Evolutionary conservation across 345 rosid species (phyloP).

Genomic region (Hibiscus tridactylites): DNA sequence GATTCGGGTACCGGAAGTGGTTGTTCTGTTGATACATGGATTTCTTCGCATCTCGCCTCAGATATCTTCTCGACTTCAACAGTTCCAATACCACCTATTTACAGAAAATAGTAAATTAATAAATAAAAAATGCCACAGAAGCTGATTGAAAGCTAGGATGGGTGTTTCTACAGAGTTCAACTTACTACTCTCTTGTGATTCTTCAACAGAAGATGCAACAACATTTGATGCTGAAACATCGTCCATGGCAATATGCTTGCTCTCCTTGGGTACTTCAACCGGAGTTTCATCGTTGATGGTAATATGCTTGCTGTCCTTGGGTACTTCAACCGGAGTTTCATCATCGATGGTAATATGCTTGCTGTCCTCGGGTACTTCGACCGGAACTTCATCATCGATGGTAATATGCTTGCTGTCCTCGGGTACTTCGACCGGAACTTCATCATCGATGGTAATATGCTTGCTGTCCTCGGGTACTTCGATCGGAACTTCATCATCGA

Average conservation of each 20-base stretch:
- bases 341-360: not conserved
- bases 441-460: not conserved
- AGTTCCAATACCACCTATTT: constrained; percentile 33
- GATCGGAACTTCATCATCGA: not conserved
- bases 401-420: not conserved
- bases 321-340: not conserved
- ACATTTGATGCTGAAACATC: not conserved
- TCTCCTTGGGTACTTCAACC: not conserved
- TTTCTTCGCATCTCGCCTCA: constrained; percentile 17
- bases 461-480: not conserved
- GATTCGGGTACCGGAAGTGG: constrained; percentile 23
- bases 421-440: not conserved
- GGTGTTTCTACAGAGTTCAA: constrained; percentile 6
- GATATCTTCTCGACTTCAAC: constrained; percentile 22
- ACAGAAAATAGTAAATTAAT: not conserved
- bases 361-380: not conserved
- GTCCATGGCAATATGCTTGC: not conserved
- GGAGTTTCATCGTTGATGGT: not conserved
- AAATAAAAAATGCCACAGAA: not conserved
- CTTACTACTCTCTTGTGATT: constrained; percentile 45
- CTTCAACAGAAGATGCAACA: constrained; percentile 22
- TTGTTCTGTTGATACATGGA: constrained; percentile 13
- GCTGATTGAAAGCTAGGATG: not conserved
- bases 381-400: not conserved
- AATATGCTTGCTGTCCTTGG: not conserved